Evolutionary conservation across 139 green algal genomes (phyloP).

Genomic region (Raphidocelis subcapitata): DNA sequence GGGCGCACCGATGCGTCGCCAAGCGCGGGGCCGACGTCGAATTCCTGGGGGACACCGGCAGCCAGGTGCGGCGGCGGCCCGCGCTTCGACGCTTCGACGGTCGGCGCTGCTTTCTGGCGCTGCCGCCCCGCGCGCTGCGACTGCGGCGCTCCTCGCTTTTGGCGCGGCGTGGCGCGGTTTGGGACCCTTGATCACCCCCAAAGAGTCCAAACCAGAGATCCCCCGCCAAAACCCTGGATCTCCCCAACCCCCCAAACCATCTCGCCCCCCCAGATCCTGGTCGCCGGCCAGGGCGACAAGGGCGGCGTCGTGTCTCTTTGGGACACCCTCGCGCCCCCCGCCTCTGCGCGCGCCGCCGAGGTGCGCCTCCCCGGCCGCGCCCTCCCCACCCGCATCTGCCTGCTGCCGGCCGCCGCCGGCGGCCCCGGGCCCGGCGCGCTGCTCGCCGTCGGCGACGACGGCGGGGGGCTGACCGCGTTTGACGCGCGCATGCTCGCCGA

Average conservation of each 20-base stretch:
- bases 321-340: constrained; percentile 56
- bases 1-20: constrained; percentile 58
- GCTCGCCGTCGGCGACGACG: constrained; percentile 66
- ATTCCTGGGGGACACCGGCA: constrained; percentile 67
- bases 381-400: constrained; percentile 18
- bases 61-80: constrained; percentile 40
- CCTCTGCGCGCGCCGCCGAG: constrained; percentile 41
- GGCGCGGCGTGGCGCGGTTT: not conserved
- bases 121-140: too few relatives aligned
- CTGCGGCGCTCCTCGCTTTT: not conserved
- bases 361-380: constrained; percentile 29
- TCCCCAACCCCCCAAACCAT: not conserved
- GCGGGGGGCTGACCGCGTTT: constrained; percentile 47
- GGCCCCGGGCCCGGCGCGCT: constrained; percentile 42
- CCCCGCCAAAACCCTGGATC: not conserved
- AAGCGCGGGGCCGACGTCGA: constrained; percentile 51
- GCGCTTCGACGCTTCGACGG: not conserved
- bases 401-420: constrained; percentile 27
- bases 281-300: constrained; percentile 48
- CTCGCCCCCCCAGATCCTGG: constrained; percentile 34
- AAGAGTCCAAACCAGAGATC: not conserved
- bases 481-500: constrained; percentile 70
- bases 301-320: constrained; percentile 63
- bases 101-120: not conserved
- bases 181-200: not conserved